These are phyloP conservation scores for Draba incana DNA, from an alignment of 345 rosid species.

Conservation along the genomic window DNA sequence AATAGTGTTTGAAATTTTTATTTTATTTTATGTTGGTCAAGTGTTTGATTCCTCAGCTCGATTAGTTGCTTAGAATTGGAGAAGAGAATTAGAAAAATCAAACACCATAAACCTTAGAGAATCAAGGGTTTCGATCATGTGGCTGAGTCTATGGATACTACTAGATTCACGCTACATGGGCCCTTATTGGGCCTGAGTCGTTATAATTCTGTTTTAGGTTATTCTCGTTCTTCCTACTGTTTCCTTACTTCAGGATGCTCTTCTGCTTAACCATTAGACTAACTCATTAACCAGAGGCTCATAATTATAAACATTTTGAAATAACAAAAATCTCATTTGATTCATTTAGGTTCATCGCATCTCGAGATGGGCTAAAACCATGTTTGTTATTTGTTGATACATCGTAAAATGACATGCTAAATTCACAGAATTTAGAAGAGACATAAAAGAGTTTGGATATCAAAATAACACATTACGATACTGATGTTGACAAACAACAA, in stretches of 20 bases:
- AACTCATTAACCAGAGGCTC: too few species aligned
- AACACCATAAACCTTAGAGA: too few species aligned
- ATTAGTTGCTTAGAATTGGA: too few species aligned
- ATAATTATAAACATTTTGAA: not conserved
- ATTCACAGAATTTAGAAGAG: constrained; percentile 1
- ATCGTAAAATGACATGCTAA: constrained; percentile 1
- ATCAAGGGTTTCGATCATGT: constrained; percentile 12
- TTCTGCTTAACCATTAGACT: too few species aligned
- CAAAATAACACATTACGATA: not conserved
- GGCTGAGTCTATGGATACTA: constrained; percentile 24
- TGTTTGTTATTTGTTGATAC: constrained; percentile 28
- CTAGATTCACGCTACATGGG: constrained; percentile 39
- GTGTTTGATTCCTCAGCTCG: too few species aligned
- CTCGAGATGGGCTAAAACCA: constrained; percentile 7
- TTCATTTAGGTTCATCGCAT: constrained; percentile 5
- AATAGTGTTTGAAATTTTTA: too few species aligned
- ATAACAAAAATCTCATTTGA: constrained; percentile 1
- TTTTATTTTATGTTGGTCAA: too few species aligned
- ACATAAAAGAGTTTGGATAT: not conserved
- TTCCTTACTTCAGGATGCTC: too few species aligned
- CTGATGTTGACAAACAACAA: constrained; percentile 19
- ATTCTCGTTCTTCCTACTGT: not conserved
- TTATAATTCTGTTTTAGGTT: not conserved
- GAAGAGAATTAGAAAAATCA: too few species aligned
- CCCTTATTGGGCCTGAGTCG: constrained; percentile 5